Evolutionary conservation across 176 grass and related monocot genomes (phyloP), one percentile per base, ranked within the genome.

Genomic region (Carex myosuroides): DNA sequence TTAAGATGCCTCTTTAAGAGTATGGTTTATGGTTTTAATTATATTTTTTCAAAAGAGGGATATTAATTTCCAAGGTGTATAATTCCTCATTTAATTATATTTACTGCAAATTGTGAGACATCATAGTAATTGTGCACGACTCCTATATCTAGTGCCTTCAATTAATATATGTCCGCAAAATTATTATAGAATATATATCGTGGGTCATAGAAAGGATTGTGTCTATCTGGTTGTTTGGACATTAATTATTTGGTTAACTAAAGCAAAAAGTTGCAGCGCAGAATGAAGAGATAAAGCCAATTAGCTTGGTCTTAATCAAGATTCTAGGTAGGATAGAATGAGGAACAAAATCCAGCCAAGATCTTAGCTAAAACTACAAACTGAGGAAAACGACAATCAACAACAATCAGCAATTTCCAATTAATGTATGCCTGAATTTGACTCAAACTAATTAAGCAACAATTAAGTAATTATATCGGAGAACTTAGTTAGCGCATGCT

Each of bases 331-430:
- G 79, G 62, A 44, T 70, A 29, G 65, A 42, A 81, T 79, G 21
- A 71, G 52, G 12, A 69, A 61, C 85, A 86, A 86, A 70, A 86
- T 86, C 85, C 32, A 26, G 32, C 20, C 30, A 59, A 81, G 37
- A 86, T 86, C 75, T 80, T 81, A 69, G 77, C 74, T 60, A 54
- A 54, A 57, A 57, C 52, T 78, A 80, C 12, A 58, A 80, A 18
- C 33, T 56, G 46, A 56, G 53, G 75, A 81, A 86, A 37, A 72
- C 58, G 66, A 80, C 73, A 77, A 79, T 26, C 33, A 13, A 52
- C 72, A 77, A 80, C 73, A 77, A 79, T 26, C 33, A 8, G 50
- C 72, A 64, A 86, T 71, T 80, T 63, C 63, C 44, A 62, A 85
- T 30, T 70, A 20, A 54, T 81, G n/a, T 58, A 81, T 76, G 4